Evolutionary conservation across 345 rosid genomes (phyloP), one percentile per base, ranked within the genome.

Genomic region (Eucalyptus pumila): DNA sequence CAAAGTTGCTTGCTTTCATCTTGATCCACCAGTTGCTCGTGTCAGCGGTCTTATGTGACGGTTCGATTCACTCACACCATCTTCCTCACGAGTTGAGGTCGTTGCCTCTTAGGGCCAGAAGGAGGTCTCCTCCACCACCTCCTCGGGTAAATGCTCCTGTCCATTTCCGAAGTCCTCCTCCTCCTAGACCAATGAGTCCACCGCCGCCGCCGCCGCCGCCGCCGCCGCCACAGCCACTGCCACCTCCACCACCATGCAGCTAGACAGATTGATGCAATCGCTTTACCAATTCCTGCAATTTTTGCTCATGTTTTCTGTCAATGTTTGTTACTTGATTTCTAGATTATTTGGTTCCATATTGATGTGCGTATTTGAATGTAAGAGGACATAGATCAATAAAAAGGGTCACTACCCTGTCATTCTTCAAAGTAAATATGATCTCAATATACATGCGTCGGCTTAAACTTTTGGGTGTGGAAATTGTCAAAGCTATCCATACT

Each of bases 1-100:
- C 40, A 52, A 86, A 34, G 87, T 27, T 51, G 56, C 62, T 86
- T 32, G 60, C 30, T 86, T 17, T 86, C 62, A 49, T 86, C 26
- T 51, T 86, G 87, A 86, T 86, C 47, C 87, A 86, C 42, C 87
- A 86, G 11, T 56, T 50, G 50, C 62, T 86, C 5, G 62, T 86
- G 1, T 21, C 21, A 15, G 47, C 30, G 4, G 65, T 56, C 56
- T 86, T 14, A 13, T 86, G 65, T 11, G 62, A 76, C 3, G 83
- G 83, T 76, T 40, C 47, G 4, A 76, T 37, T 40, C 9, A 5
- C 47, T 21, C 83, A 2, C 83, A 40, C 83, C 83, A 21, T 76
- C 47, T 40, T 37, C 47, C 15, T 37, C 83, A 5, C 1, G 47
- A 21, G 83, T 76, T 76, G 30, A 40, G 27, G 27, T 21, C 6